Evolutionary conservation across 1,139 yeast species (phyloP).

Genomic region (Saccharomyces hybrid): DNA sequence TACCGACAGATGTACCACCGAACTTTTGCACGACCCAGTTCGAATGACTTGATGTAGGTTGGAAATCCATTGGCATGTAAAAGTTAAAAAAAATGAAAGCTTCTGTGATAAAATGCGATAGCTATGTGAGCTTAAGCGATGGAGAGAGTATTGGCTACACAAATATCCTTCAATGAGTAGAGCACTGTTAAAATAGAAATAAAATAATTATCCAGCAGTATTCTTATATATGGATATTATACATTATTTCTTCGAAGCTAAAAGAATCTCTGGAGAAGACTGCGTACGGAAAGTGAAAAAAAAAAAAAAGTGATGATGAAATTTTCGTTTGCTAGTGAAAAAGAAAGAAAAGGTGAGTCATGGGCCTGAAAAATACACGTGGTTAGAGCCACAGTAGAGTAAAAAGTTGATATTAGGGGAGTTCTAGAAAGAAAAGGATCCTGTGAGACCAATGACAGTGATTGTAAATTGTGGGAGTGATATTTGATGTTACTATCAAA

Average conservation of each 20-base stretch:
- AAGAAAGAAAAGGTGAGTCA: slow-evolving; percentile 1
- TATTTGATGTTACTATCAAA: neutral
- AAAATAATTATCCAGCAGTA: neutral
- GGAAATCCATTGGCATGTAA: neutral
- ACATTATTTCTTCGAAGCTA: neutral
- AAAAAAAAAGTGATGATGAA: neutral
- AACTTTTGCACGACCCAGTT: slow-evolving; percentile 88
- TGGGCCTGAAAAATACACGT: neutral
- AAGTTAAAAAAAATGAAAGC: neutral
- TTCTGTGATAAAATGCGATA: neutral
- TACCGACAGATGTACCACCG: slow-evolving; percentile 98
- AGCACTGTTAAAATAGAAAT: neutral
- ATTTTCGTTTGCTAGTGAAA: neutral
- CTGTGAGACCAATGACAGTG: neutral
- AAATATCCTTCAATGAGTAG: neutral
- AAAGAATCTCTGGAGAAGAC: neutral
- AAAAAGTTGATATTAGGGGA: neutral
- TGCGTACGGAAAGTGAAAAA: neutral
- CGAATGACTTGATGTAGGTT: neutral
- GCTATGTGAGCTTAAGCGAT: neutral
- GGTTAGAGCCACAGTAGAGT: neutral
- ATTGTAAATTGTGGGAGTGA: neutral
- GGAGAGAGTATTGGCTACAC: neutral
- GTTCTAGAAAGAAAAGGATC: neutral
- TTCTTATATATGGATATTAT: neutral